These are phyloP conservation scores for Gentiana dahurica DNA, from an alignment of 257 asterid species.

Conservation along the genomic window DNA sequence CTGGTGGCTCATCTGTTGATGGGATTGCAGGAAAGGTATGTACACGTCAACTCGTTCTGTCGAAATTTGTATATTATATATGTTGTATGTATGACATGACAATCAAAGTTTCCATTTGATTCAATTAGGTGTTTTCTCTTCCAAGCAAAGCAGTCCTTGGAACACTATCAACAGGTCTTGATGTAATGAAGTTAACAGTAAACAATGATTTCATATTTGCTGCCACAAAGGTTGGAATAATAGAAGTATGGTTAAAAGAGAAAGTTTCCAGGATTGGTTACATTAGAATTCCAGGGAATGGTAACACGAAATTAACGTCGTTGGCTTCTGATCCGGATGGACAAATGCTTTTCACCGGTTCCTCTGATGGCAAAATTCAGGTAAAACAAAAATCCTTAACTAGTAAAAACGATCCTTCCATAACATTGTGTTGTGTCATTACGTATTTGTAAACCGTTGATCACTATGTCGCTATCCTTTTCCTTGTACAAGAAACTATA, in stretches of 20 bases:
- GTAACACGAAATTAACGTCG: constrained; percentile 29
- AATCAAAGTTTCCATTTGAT: background rate
- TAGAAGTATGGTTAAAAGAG: constrained; percentile 67
- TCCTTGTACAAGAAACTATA: no score
- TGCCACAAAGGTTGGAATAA: constrained; percentile 51
- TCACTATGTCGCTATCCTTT: no score
- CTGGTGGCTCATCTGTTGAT: constrained; percentile 59
- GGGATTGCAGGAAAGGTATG: constrained; percentile 72
- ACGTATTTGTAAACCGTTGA: no score
- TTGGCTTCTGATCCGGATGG: constrained; percentile 45
- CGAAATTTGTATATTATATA: background rate
- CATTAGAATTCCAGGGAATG: constrained; percentile 33
- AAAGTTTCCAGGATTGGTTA: constrained; percentile 41
- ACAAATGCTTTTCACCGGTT: constrained; percentile 64
- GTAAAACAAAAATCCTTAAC: constrained; percentile 14
- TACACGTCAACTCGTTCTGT: background rate
- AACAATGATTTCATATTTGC: constrained; percentile 55
- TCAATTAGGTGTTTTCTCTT: constrained; percentile 51
- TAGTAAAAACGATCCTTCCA: no score
- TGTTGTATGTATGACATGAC: background rate
- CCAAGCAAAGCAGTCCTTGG: constrained; percentile 61
- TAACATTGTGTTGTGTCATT: no score
- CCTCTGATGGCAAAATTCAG: constrained; percentile 64
- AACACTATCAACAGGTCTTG: constrained; percentile 36
- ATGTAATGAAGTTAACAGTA: constrained; percentile 36